These are phyloP conservation scores for Sphenostylis stenocarpa DNA, from an alignment of 306 rosid species.

Conservation along the genomic window DNA sequence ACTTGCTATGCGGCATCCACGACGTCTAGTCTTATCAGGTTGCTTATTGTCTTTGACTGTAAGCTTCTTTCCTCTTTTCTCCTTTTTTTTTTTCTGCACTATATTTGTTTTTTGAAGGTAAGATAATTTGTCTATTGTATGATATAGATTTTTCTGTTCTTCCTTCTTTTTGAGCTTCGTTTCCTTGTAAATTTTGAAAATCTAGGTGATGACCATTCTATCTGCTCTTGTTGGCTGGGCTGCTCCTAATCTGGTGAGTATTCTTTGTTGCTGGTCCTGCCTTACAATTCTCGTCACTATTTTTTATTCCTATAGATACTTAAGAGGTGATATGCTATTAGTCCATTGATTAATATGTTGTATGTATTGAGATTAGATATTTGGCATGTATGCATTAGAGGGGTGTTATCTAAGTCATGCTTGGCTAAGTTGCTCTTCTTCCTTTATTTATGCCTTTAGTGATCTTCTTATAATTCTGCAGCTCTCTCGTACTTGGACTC, in stretches of 20 bases:
- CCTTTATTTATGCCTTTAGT: constrained; percentile 1
- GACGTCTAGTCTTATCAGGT: constrained; percentile 83
- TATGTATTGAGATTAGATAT: constrained; percentile 1
- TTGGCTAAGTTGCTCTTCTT: not conserved
- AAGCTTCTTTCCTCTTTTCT: constrained; percentile 34
- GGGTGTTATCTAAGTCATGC: constrained; percentile 21
- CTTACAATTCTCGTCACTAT: constrained; percentile 1
- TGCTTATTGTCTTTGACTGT: constrained; percentile 85
- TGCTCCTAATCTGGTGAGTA: constrained; percentile 87
- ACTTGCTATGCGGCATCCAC: constrained; percentile 93
- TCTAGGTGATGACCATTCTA: constrained; percentile 91
- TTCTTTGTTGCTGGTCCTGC: constrained; percentile 8
- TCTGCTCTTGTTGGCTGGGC: constrained; percentile 96
- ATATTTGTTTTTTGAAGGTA: not conserved
- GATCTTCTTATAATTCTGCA: constrained; percentile 40
- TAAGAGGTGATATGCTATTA: not conserved
- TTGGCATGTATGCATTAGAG: not conserved
- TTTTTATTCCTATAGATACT: not conserved
- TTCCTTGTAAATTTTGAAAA: constrained; percentile 19
- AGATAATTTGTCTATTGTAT: not conserved
- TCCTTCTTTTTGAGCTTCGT: not conserved
- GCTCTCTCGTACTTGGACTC: constrained; percentile 85
- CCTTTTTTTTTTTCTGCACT: not conserved
- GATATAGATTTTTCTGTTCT: not conserved
- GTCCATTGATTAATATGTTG: not conserved